Conservation (phyloP, 2,329 filamentous ascomycete genomes). For the Claviceps maximensis region DNA sequence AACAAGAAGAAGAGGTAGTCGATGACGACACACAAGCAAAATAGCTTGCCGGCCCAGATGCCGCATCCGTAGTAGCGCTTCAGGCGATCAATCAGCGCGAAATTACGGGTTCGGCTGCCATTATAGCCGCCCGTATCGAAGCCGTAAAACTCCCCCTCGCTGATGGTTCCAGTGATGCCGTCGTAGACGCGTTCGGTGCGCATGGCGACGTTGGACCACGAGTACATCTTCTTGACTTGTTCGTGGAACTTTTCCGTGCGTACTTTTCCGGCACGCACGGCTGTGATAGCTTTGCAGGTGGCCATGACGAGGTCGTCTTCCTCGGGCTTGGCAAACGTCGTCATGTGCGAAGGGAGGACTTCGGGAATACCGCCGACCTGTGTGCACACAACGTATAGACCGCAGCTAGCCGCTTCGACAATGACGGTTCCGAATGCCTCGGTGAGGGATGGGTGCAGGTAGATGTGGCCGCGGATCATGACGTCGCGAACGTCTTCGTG, state of each 20-base stretch:
- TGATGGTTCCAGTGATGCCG: constrained; percentile 76
- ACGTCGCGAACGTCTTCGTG: constrained; percentile 96
- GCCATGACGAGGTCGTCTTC: constrained; percentile 88
- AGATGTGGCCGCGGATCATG: constrained; percentile 94
- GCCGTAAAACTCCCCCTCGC: constrained; percentile 79
- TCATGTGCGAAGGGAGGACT: constrained; percentile 92
- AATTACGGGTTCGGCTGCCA: constrained; percentile 64
- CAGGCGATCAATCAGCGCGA: constrained; percentile 83
- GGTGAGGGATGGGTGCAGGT: constrained; percentile 86
- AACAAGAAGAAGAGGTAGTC: constrained; percentile 87
- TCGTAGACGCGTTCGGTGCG: constrained; percentile 93
- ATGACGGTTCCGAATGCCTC: constrained; percentile 98
- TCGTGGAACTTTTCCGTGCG: constrained; percentile 92
- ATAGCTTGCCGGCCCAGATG: constrained; percentile 95
- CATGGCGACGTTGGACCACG: constrained; percentile 88
- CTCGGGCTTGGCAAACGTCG: constrained; percentile 89
- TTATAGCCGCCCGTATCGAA: constrained; percentile 59
- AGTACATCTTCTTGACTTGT: constrained; percentile 97
- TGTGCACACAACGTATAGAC: constrained; percentile 91
- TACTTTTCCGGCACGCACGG: constrained; percentile 73
- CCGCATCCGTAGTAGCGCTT: constrained; percentile 97
- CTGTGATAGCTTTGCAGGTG: constrained; percentile 77
- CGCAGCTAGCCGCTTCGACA: constrained; percentile 91
- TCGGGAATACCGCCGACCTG: constrained; percentile 95
- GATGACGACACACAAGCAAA: constrained; percentile 85